Evolutionary conservation across 768 basidiomycete species (phyloP).

Genomic region (Hypholoma fasciculare): DNA sequence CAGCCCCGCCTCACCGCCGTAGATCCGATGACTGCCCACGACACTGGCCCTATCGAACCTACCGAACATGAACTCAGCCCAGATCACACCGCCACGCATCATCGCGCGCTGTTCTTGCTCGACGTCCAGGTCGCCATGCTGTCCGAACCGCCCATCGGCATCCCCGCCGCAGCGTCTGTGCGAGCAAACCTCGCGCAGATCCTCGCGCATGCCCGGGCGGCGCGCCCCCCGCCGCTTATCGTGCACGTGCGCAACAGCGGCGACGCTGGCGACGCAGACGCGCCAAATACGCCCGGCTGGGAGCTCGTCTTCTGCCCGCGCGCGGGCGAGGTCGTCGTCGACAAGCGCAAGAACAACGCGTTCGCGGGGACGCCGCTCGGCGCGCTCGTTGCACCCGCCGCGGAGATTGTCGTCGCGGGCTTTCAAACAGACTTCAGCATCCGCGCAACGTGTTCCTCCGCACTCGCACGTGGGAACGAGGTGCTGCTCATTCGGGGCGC

Average conservation of each 20-base stretch:
- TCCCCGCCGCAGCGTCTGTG: conserved; percentile 45
- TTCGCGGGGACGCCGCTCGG: conserved; percentile 60
- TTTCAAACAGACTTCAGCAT: conserved; percentile 70
- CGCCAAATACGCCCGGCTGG: conserved; percentile 58
- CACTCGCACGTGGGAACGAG: conserved; percentile 62
- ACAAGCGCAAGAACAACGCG: conserved; percentile 72
- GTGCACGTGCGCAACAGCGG: conserved; percentile 71
- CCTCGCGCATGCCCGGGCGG: conserved; percentile 50
- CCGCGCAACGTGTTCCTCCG: conserved; percentile 59
- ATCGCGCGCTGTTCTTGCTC: conserved; percentile 57
- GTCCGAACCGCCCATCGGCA: conserved; percentile 44
- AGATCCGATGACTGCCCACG: not conserved
- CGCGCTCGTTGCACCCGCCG: conserved; percentile 47
- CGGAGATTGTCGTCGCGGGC: conserved; percentile 66
- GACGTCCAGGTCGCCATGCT: conserved; percentile 58
- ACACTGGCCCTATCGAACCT: not conserved
- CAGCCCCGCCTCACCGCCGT: not conserved
- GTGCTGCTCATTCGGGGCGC: conserved; percentile 64
- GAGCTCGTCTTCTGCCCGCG: conserved; percentile 55
- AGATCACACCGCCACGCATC: conserved; percentile 1
- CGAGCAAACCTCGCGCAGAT: conserved; percentile 49
- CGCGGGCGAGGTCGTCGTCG: conserved; percentile 52
- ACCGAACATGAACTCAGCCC: not conserved
- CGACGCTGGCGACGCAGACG: conserved; percentile 61
- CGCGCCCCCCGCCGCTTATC: conserved; percentile 51